phyloP scores from a whole-genome alignment of 148 eudicot genomes.

The Diospyros kaki region DNA sequence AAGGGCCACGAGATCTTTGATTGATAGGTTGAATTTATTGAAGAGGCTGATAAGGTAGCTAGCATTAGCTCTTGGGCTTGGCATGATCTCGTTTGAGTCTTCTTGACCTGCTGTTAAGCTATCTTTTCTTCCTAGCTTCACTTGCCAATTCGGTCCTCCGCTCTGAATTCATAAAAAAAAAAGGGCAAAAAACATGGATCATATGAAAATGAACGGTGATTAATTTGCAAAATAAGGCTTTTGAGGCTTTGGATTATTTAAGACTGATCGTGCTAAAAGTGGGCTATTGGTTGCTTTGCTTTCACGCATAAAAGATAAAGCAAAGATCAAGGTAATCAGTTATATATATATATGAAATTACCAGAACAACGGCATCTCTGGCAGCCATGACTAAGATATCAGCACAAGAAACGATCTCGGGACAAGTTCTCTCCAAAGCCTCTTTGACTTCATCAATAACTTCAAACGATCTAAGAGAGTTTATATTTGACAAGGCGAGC shows the following conservation, averaged over 20 bases:
- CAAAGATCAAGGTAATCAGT: too few species aligned
- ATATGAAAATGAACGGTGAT: neutral
- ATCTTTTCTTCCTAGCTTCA: conserved; percentile 75
- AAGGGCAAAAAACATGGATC: neutral
- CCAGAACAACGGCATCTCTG: conserved; percentile 84
- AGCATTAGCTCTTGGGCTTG: conserved; percentile 88
- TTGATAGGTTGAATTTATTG: conserved; percentile 47
- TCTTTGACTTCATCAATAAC: conserved; percentile 70
- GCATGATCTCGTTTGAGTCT: conserved; percentile 77
- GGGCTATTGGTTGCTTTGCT: too few species aligned
- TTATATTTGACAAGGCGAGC: conserved; percentile 60
- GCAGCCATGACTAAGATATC: conserved; percentile 87
- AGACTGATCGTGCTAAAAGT: too few species aligned
- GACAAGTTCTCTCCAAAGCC: conserved; percentile 64
- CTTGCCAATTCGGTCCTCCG: conserved; percentile 95
- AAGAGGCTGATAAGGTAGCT: conserved; percentile 56
- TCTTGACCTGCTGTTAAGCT: conserved; percentile 81
- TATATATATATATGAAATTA: conserved; percentile 1
- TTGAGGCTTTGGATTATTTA: too few species aligned
- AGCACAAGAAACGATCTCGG: conserved; percentile 79
- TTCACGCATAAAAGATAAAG: too few species aligned
- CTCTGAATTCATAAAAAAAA: conserved; percentile 39
- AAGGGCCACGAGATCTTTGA: conserved; percentile 73
- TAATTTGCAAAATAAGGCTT: too few species aligned
- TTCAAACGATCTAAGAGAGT: conserved; percentile 74